Conservation (phyloP, 2,329 filamentous ascomycete species). For the Dactylonectria macrodidyma region DNA sequence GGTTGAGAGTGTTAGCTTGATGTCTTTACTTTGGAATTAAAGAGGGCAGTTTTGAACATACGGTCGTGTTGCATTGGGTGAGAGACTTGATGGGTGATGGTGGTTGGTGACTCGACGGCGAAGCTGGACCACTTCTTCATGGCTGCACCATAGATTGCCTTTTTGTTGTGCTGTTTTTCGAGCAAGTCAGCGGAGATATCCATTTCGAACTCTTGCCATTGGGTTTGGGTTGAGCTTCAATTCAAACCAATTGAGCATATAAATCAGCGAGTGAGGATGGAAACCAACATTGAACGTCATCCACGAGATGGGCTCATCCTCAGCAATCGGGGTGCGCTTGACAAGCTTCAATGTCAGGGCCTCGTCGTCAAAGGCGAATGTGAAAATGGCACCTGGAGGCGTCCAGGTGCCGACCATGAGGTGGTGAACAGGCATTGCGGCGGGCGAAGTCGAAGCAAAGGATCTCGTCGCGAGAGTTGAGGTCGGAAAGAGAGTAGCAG, state of each 20-base stretch:
- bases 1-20: constrained; percentile 20
- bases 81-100: constrained; percentile 82
- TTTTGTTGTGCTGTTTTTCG: constrained; percentile 78
- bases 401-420: constrained; percentile 96
- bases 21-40: background rate
- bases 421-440: constrained; percentile 83
- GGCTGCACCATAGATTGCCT: constrained; percentile 88
- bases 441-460: constrained; percentile 31
- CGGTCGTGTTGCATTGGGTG: constrained; percentile 83
- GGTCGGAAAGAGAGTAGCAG: background rate
- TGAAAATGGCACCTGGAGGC: constrained; percentile 90
- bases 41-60: constrained; percentile 59
- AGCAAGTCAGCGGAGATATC: constrained; percentile 6
- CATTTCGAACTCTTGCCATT: background rate
- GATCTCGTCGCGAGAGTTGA: constrained; percentile 20
- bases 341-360: constrained; percentile 80
- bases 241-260: background rate
- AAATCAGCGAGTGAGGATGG: background rate
- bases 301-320: constrained; percentile 93
- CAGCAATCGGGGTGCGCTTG: constrained; percentile 85
- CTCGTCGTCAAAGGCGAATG: constrained; percentile 89
- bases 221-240: background rate
- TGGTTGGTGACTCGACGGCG: constrained; percentile 79
- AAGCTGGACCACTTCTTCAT: constrained; percentile 97
- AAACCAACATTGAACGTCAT: constrained; percentile 88